Conservation (phyloP, 1,284 basidiomycete species). For the Lignosus rhinocerotis region DNA sequence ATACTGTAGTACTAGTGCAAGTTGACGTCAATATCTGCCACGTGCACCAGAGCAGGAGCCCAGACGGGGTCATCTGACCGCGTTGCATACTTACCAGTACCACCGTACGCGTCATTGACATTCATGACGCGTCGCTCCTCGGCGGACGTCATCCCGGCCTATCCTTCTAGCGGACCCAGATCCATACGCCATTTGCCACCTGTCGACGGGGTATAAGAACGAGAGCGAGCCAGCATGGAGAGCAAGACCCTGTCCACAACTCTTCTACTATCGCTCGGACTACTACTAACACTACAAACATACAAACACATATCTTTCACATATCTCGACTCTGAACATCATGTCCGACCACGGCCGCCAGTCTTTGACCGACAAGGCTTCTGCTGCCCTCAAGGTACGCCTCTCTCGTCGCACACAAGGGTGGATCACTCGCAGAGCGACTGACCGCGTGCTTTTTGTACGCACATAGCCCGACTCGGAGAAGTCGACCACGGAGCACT, state of each 20-base stretch:
- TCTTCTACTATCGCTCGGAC: background rate
- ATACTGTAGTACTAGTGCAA: too few relatives aligned
- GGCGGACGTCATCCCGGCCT: constrained; percentile 12
- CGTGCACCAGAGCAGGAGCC: background rate
- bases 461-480: constrained; percentile 39
- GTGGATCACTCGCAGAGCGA: background rate
- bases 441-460: constrained; percentile 1
- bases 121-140: constrained; percentile 12
- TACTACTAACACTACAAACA: too few relatives aligned
- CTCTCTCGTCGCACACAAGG: background rate
- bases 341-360: constrained; percentile 44
- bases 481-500: constrained; percentile 40
- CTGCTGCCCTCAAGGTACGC: constrained; percentile 37
- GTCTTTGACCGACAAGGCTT: constrained; percentile 44
- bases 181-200: too few relatives aligned
- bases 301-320: background rate
- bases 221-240: background rate
- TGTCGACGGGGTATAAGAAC: constrained; percentile 10
- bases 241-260: constrained; percentile 1
- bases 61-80: constrained; percentile 8
- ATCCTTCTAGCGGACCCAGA: background rate
- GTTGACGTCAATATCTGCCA: background rate
- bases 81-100: constrained; percentile 4
- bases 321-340: constrained; percentile 9
- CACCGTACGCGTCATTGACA: background rate